Evolutionary conservation across 148 eudicot genomes (phyloP).

Genomic region (Camellia lanceoleosa): DNA sequence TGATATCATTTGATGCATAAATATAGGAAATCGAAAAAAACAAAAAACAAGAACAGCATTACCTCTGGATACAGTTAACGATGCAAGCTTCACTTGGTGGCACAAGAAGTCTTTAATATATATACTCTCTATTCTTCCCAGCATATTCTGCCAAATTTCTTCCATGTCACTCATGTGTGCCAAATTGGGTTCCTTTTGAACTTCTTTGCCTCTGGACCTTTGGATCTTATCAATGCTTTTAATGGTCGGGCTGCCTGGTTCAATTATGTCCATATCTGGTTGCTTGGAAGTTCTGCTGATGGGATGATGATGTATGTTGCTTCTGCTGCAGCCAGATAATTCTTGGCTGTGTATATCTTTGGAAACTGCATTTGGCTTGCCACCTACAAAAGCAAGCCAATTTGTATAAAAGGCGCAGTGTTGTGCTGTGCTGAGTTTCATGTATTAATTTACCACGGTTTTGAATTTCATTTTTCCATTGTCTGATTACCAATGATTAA

Average conservation of each 20-base stretch:
- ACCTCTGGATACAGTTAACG: conserved; percentile 24
- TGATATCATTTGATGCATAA: background rate
- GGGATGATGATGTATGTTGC: conserved; percentile 3
- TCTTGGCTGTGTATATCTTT: conserved; percentile 7
- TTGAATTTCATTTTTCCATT: background rate
- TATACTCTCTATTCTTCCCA: conserved; percentile 11
- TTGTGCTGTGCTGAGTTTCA: background rate
- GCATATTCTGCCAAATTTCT: conserved; percentile 23
- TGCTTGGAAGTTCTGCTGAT: conserved; percentile 16
- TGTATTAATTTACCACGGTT: background rate
- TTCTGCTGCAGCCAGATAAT: background rate
- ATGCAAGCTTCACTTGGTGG: conserved; percentile 28
- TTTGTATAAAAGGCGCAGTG: background rate
- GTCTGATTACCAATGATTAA: background rate
- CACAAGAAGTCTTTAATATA: conserved; percentile 18
- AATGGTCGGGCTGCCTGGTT: background rate
- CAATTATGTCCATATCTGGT: conserved; percentile 1
- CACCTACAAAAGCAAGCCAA: conserved; percentile 12
- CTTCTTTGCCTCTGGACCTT: conserved; percentile 3
- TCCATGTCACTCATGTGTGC: conserved; percentile 15
- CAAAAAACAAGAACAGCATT: background rate
- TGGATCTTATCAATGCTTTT: background rate
- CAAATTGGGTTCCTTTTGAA: conserved; percentile 7
- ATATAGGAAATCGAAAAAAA: background rate
- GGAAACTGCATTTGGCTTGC: conserved; percentile 12